Evolutionary conservation across 2,329 filamentous ascomycete genomes (phyloP).

Genomic region (Tolypocladium endophyticum): DNA sequence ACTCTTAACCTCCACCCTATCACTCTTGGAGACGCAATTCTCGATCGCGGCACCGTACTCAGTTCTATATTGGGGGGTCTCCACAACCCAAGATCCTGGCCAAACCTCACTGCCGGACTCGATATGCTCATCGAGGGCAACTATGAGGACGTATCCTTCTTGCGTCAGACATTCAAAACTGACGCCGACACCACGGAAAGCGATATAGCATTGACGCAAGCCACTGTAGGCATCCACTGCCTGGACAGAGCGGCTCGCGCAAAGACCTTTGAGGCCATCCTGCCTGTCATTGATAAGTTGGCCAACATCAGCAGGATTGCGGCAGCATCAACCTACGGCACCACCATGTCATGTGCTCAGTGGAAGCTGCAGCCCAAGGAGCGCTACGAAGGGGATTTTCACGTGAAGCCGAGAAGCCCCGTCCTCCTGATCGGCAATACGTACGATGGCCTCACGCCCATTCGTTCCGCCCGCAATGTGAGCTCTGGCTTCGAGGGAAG

Average conservation of each 20-base stretch:
- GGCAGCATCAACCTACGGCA: constrained; percentile 8
- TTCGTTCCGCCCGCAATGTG: constrained; percentile 24
- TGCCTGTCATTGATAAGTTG: constrained; percentile 12
- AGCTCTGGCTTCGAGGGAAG: constrained; percentile 25
- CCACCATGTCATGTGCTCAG: constrained; percentile 20
- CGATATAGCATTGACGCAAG: background rate
- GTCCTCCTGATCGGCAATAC: constrained; percentile 27
- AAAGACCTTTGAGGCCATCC: constrained; percentile 15
- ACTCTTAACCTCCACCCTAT: constrained; percentile 1
- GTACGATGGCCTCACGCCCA: constrained; percentile 25
- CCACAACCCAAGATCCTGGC: constrained; percentile 22
- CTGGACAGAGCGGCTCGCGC: constrained; percentile 18
- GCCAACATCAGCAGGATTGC: constrained; percentile 15
- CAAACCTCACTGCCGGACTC: constrained; percentile 25
- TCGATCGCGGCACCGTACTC: constrained; percentile 12
- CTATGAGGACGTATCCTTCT: constrained; percentile 16
- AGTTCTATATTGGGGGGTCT: constrained; percentile 2
- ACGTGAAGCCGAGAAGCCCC: constrained; percentile 18
- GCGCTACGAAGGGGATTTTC: constrained; percentile 20
- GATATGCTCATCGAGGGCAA: constrained; percentile 22
- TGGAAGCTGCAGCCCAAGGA: constrained; percentile 28
- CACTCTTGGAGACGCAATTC: background rate
- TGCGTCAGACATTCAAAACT: background rate
- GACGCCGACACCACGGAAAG: background rate
- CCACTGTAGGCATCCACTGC: constrained; percentile 20